These are phyloP conservation scores for Calonectria pseudoturangicola DNA, from an alignment of 2,329 filamentous ascomycete genomes.

Conservation along the genomic window DNA sequence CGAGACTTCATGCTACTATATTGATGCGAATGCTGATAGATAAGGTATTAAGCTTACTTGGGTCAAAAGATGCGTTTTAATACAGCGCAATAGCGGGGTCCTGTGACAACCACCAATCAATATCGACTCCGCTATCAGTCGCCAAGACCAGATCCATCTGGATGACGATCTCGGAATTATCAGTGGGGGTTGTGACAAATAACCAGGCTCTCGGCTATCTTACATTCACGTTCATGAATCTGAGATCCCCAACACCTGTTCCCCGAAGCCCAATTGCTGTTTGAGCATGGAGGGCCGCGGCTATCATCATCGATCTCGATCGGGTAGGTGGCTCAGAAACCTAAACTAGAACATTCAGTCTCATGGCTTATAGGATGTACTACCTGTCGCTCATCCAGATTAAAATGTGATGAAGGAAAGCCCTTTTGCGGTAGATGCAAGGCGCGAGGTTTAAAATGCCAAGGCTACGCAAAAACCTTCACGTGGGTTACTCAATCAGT, in stretches of 20 bases:
- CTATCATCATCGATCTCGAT: constrained; percentile 23
- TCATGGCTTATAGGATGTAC: background rate
- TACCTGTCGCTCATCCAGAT: constrained; percentile 15
- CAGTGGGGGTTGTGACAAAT: background rate
- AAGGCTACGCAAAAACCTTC: constrained; percentile 33
- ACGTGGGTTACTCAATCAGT: constrained; percentile 27
- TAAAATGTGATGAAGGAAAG: constrained; percentile 25
- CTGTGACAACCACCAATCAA: constrained; percentile 19
- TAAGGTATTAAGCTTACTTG: constrained; percentile 31
- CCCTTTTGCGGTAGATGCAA: constrained; percentile 32
- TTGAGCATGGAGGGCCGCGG: background rate
- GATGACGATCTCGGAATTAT: constrained; percentile 13
- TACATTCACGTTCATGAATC: background rate
- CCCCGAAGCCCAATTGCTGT: background rate
- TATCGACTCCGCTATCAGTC: constrained; percentile 12
- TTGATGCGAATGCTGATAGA: background rate
- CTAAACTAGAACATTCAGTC: background rate
- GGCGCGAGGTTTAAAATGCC: constrained; percentile 28
- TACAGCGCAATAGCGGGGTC: constrained; percentile 10
- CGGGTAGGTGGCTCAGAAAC: background rate
- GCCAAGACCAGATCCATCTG: constrained; percentile 9
- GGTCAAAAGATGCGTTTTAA: background rate
- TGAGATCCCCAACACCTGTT: background rate
- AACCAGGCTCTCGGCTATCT: background rate
- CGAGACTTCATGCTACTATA: background rate